Percentiles rank a stretch among this genome's conserved stretches.
These are phyloP conservation scores for Cladophialophora immunda DNA, from an alignment of 2,329 filamentous ascomycete species.

Conservation along the genomic window DNA sequence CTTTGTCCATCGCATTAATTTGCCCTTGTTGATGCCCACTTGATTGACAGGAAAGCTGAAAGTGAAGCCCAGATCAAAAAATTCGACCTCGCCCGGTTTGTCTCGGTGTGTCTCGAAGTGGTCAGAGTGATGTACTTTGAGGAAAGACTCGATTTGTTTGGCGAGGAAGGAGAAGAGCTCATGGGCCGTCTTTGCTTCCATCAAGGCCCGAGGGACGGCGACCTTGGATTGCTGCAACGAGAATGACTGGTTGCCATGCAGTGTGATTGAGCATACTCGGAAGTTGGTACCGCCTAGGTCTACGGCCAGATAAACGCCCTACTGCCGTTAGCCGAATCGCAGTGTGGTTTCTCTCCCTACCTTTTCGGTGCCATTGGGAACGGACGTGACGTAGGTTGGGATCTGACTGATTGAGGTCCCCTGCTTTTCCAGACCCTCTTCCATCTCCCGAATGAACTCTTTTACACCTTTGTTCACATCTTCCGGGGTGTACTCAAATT, in stretches of 20 bases:
- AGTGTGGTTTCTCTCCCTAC: constrained; percentile 56
- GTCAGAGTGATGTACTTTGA: constrained; percentile 85
- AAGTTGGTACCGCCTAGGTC: constrained; percentile 99
- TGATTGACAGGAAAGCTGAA: constrained; percentile 98
- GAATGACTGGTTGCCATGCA: constrained; percentile 95
- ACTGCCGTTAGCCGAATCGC: constrained; percentile 29
- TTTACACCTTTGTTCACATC: constrained; percentile 81
- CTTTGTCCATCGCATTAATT: constrained; percentile 96
- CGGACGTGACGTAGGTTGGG: constrained; percentile 93
- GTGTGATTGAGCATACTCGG: constrained; percentile 91
- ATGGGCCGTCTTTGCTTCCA: constrained; percentile 84
- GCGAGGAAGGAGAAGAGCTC: constrained; percentile 94
- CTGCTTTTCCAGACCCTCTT: constrained; percentile 80
- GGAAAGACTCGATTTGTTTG: constrained; percentile 88
- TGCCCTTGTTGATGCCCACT: constrained; percentile 92
- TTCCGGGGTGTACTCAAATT: constrained; percentile 84
- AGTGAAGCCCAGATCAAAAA: constrained; percentile 96
- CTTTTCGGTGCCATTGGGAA: constrained; percentile 98
- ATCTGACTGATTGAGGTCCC: constrained; percentile 91
- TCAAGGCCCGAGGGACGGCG: constrained; percentile 85
- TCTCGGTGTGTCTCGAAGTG: constrained; percentile 78
- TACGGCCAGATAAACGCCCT: constrained; percentile 95
- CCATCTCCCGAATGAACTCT: constrained; percentile 88
- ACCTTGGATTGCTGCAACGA: constrained; percentile 92
- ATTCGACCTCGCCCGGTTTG: constrained; percentile 75